Conservation (phyloP, 1,139 yeast species). For the Geotrichum phurueaensis region DNA sequence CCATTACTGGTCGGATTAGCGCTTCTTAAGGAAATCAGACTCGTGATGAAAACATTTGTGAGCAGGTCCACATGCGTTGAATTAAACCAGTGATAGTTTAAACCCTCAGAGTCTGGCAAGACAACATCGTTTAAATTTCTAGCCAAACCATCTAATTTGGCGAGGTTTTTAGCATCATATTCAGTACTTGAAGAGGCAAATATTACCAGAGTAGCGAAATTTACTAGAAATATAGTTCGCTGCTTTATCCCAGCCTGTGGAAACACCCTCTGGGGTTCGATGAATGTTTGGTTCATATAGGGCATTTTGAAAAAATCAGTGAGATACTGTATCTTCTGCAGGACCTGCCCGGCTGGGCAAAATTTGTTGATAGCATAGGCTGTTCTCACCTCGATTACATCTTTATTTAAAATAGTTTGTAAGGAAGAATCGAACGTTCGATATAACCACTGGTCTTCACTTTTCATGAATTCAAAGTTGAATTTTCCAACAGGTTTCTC, state of each 20-base stretch:
- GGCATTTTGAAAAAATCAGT: slow-evolving; percentile 3
- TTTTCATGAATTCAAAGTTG: slow-evolving; percentile 1
- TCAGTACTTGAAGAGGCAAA: neutral
- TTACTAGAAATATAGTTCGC: neutral
- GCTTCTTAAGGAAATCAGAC: neutral
- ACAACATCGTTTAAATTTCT: neutral
- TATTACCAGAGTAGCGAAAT: slow-evolving; percentile 7
- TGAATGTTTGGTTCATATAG: neutral
- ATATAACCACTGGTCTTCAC: slow-evolving; percentile 4
- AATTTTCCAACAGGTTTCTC: neutral
- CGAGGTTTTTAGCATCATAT: neutral
- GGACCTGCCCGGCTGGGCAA: neutral
- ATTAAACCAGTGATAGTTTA: neutral
- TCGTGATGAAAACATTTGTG: neutral
- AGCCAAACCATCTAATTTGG: neutral
- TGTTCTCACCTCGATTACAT: neutral
- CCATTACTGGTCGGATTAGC: neutral
- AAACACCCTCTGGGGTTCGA: neutral
- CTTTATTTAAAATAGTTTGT: neutral
- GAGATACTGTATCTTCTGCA: slow-evolving; percentile 2
- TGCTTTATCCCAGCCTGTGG: neutral
- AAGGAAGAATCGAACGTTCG: neutral
- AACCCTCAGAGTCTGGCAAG: neutral
- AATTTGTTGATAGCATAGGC: neutral
- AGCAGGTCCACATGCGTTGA: neutral